Conservation (phyloP, 257 asterid species). For the Anisodus tanguticus region DNA sequence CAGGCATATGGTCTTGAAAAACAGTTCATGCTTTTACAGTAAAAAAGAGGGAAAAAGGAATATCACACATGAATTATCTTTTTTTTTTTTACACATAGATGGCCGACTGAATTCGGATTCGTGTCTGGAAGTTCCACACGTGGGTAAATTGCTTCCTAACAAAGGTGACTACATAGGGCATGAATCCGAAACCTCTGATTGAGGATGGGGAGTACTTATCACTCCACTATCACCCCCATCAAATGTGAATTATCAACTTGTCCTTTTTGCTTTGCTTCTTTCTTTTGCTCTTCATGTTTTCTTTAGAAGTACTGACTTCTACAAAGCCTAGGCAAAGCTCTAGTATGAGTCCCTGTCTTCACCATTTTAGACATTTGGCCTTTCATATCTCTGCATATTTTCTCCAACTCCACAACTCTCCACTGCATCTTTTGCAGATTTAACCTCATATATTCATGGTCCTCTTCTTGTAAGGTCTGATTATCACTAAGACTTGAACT, state of each 20-base stretch:
- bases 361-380: constrained; percentile 72
- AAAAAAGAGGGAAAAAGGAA: neutral
- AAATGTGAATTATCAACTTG: neutral
- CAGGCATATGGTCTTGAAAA: neutral
- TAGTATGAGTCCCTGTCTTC: constrained; percentile 36
- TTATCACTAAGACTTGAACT: neutral
- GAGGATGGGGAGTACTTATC: too few relatives aligned
- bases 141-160: too few relatives aligned
- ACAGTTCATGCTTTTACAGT: neutral
- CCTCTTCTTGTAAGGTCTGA: constrained; percentile 25
- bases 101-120: too few relatives aligned
- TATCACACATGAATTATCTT: neutral
- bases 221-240: too few relatives aligned
- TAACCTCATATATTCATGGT: constrained; percentile 44
- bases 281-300: neutral
- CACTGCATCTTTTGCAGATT: constrained; percentile 64
- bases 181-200: too few relatives aligned
- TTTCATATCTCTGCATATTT: constrained; percentile 71
- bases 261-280: neutral
- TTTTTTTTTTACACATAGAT: too few relatives aligned
- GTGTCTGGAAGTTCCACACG: too few relatives aligned
- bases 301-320: constrained; percentile 31
- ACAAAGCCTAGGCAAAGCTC: constrained; percentile 65
- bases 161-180: too few relatives aligned
- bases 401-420: constrained; percentile 81